These are phyloP conservation scores for Parastagonospora avenae DNA, from an alignment of 2,329 filamentous ascomycete genomes.

Conservation along the genomic window DNA sequence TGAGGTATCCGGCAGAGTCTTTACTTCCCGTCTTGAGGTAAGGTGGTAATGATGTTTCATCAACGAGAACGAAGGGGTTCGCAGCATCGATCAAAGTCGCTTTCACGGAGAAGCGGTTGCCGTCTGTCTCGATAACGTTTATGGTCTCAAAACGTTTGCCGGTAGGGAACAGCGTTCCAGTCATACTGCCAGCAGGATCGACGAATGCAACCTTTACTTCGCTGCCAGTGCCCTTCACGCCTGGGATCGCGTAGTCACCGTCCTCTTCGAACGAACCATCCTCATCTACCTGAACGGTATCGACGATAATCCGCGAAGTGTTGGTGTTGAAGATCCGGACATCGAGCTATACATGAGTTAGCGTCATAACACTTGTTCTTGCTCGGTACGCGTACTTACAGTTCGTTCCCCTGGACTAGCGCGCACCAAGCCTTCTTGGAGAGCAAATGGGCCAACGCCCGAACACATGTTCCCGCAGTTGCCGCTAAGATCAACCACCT, in stretches of 20 bases:
- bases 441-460: conserved; percentile 67
- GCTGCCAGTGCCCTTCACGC: conserved; percentile 63
- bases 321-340: conserved; percentile 72
- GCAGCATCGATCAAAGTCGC: conserved; percentile 66
- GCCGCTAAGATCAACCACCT: conserved; percentile 67
- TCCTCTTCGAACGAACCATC: conserved; percentile 43
- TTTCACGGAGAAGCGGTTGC: conserved; percentile 44
- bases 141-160: conserved; percentile 59
- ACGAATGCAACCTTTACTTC: conserved; percentile 65
- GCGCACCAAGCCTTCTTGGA: conserved; percentile 58
- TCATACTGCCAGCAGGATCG: conserved; percentile 66
- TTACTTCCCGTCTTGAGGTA: conserved; percentile 50
- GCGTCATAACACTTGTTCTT: not conserved
- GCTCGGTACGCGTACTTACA: conserved; percentile 8
- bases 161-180: conserved; percentile 65
- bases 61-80: conserved; percentile 67
- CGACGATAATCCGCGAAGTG: conserved; percentile 64
- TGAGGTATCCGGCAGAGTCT: conserved; percentile 53
- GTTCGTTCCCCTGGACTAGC: conserved; percentile 28
- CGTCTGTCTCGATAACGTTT: conserved; percentile 18
- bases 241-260: conserved; percentile 67
- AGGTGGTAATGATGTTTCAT: conserved; percentile 58
- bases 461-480: conserved; percentile 77
- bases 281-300: conserved; percentile 57
- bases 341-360: conserved; percentile 21